Base-by-base conservation (phyloP, 805 yeast genomes). In the Yueomyces sinensis region DNA sequence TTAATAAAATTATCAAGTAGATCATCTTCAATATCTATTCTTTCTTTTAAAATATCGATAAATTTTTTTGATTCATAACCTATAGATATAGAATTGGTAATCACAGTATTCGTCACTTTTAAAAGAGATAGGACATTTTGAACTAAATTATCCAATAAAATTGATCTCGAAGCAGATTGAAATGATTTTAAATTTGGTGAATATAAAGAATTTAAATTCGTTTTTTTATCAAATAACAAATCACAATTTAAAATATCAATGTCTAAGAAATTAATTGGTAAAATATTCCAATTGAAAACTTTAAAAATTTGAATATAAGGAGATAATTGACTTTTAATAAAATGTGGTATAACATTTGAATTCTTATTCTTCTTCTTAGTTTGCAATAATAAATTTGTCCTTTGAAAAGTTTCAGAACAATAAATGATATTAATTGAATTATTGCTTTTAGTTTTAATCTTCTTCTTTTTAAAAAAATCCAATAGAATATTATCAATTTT, bases 261-360 rank as follows among this genome's bases (percentile, higher is more conserved):
- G 34, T 52, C 60, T 9, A 51, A 29, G 29, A 38, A 41, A n/a
- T 53, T 47, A 2, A 44, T 32, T 3, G 58, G 55, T 18, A 55
- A 19, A 19, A 47, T 33, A 23, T 37, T 30, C 57, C 58, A 54
- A 9, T 38, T 36, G 9, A 17, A 32, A 13, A 52, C 29, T 2
- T 28, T 30, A 13, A 43, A 37, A n/a, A 31, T 29, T n/a, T 32
- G 15, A 2, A 25, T 22, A 11, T 14, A 6, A n/a, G 25, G 9
- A 9, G 16, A 4, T 17, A 50, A 17, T 37, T 50, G 56, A 2
- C 43, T 32, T 30, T 36, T 34, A 32, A 54, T 45, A 23, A 43
- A 49, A 37, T 54, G 54, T 9, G 50, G 43, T 9, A 27, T 17
- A 20, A 27, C 27, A 22, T 18, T 14, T 11, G 29, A 18, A 17